A percentile compares a stretch with the other conserved stretches of the same genome.
phyloP scores from a whole-genome alignment of 495 filamentous ascomycete species.

The Aspergillus hancockii region DNA sequence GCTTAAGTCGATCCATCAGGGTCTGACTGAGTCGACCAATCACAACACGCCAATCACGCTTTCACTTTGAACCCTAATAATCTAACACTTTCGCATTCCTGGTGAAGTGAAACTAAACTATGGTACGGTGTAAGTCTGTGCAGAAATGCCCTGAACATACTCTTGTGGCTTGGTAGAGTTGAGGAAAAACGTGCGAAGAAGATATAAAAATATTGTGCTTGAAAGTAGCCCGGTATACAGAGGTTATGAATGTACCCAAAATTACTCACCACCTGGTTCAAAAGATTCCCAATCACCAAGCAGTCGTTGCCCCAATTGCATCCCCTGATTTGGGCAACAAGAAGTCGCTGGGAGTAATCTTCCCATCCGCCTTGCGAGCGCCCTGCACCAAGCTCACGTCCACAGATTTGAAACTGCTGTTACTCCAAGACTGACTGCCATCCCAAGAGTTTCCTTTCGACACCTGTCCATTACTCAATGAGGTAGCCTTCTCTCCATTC shows the following conservation, averaged over 20 bases:
- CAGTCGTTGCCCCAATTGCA: constrained; percentile 19
- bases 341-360: constrained; percentile 17
- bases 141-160: no score
- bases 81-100: no score
- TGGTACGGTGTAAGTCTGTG: no score
- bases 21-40: no score
- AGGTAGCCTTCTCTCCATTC: constrained; percentile 18
- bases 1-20: no score
- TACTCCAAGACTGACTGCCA: constrained; percentile 11
- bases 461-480: constrained; percentile 15
- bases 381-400: constrained; percentile 18
- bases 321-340: constrained; percentile 19
- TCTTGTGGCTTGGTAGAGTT: no score
- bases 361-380: constrained; percentile 13
- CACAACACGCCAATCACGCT: no score
- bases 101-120: no score
- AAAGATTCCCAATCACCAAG: constrained; percentile 10
- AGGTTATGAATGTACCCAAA: background rate
- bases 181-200: no score
- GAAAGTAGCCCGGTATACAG: no score
- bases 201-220: no score
- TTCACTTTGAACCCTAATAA: no score
- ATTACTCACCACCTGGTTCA: background rate
- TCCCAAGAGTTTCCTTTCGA: constrained; percentile 24
- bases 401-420: constrained; percentile 19